phyloP scores from a whole-genome alignment of 805 yeast genomes.

The Ogataea methanolica region DNA sequence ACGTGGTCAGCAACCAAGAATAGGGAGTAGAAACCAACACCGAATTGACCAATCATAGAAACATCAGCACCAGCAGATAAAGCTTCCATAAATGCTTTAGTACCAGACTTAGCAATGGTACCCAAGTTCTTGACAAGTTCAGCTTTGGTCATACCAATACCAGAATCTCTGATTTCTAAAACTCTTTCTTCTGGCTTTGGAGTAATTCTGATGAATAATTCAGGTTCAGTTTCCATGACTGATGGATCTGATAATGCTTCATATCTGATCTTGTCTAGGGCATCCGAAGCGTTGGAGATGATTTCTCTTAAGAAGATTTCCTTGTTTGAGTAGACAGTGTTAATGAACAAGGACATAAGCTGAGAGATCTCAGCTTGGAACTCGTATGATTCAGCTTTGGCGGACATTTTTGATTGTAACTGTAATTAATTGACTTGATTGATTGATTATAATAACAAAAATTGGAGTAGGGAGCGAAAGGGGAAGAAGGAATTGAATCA shows the following conservation, averaged over 20 bases:
- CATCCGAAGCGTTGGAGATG: constrained; percentile 98
- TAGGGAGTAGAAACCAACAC: constrained; percentile 99
- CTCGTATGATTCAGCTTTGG: constrained; percentile 76
- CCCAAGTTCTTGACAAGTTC: constrained; percentile 98
- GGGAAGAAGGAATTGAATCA: no score
- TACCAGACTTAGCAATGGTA: constrained; percentile 99
- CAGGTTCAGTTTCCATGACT: constrained; percentile 91
- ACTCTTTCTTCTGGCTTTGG: constrained; percentile 94
- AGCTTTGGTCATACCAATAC: constrained; percentile 99
- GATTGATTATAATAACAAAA: no score
- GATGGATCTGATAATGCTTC: constrained; percentile 91
- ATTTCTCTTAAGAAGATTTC: constrained; percentile 98
- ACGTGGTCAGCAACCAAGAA: constrained; percentile 99
- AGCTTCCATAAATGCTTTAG: constrained; percentile 99
- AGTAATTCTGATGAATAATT: constrained; percentile 93
- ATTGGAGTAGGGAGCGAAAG: no score
- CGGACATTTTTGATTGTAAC: constrained; percentile 19
- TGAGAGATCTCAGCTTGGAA: constrained; percentile 99
- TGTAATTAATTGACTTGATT: not conserved
- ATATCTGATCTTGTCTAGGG: constrained; percentile 96
- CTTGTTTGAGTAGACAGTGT: constrained; percentile 99
- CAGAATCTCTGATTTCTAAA: constrained; percentile 96
- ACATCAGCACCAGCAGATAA: constrained; percentile 99
- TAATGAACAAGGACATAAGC: constrained; percentile 99
- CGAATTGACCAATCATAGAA: constrained; percentile 99